A percentile compares a stretch with the other conserved stretches of the same genome.
Evolutionary conservation across 2,329 filamentous ascomycete genomes (phyloP).

Genomic region (Achaetomium macrosporum): DNA sequence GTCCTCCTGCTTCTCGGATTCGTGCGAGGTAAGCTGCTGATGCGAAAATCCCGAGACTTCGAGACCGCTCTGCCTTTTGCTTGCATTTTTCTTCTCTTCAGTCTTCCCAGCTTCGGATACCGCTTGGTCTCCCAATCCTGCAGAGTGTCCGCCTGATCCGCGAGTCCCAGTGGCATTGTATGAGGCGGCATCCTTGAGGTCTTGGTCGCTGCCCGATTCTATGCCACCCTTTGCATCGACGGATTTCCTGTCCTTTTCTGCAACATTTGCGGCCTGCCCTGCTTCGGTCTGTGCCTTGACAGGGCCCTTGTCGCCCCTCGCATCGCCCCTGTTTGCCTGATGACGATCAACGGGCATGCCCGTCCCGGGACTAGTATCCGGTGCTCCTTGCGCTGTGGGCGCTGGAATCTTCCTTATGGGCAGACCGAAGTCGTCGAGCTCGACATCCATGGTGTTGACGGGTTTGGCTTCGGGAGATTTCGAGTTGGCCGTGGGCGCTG

Average conservation of each 20-base stretch:
- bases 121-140: constrained; percentile 21
- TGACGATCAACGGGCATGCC: background rate
- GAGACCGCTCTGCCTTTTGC: constrained; percentile 27
- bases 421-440: constrained; percentile 67
- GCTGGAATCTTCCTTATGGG: constrained; percentile 47
- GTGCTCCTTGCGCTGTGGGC: background rate
- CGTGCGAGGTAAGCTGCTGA: constrained; percentile 62
- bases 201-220: constrained; percentile 26
- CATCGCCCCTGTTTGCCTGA: background rate
- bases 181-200: constrained; percentile 27
- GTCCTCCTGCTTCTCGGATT: constrained; percentile 47
- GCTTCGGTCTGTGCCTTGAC: background rate
- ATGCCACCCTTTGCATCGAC: constrained; percentile 8
- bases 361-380: background rate
- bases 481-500: background rate
- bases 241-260: background rate
- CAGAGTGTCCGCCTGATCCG: constrained; percentile 14
- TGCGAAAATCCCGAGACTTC: constrained; percentile 83
- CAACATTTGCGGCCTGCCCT: background rate
- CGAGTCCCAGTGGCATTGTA: background rate
- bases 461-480: constrained; percentile 3
- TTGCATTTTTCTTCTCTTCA: constrained; percentile 34
- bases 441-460: constrained; percentile 23
- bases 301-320: background rate
- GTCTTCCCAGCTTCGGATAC: constrained; percentile 21